Conservation (phyloP, 805 yeast species). For the Ogataea pini region DNA sequence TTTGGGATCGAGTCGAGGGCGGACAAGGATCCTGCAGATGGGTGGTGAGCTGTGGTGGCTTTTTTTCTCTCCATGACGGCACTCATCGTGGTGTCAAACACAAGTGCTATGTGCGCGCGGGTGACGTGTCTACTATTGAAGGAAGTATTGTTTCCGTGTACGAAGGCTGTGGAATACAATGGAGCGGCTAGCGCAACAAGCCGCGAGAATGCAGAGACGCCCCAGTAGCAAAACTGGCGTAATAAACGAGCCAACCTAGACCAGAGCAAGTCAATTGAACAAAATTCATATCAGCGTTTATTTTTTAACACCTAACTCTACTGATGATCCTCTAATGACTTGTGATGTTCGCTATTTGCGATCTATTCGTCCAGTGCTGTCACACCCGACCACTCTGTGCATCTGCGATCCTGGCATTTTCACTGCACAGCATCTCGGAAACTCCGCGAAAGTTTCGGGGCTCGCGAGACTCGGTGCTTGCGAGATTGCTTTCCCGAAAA, state of each 20-base stretch:
- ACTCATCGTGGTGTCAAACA: not conserved
- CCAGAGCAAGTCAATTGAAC: no score
- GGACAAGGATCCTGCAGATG: not conserved
- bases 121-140: not conserved
- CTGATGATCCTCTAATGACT: no score
- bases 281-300: no score
- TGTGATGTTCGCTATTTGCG: no score
- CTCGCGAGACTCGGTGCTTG: slow-evolving; percentile 6
- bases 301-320: no score
- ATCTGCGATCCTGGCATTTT: not conserved
- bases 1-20: not conserved
- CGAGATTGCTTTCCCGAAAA: slow-evolving; percentile 4
- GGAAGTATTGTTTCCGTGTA: not conserved
- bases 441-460: slow-evolving; percentile 1
- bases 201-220: not conserved
- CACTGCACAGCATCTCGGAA: not conserved
- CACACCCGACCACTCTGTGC: no score
- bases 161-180: not conserved
- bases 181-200: not conserved
- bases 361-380: no score
- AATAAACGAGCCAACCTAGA: no score
- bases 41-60: not conserved
- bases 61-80: not conserved
- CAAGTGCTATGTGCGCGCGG: not conserved
- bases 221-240: no score